phyloP scores from a whole-genome alignment of 164 flowering plant species.

The Annona squamosa region DNA sequence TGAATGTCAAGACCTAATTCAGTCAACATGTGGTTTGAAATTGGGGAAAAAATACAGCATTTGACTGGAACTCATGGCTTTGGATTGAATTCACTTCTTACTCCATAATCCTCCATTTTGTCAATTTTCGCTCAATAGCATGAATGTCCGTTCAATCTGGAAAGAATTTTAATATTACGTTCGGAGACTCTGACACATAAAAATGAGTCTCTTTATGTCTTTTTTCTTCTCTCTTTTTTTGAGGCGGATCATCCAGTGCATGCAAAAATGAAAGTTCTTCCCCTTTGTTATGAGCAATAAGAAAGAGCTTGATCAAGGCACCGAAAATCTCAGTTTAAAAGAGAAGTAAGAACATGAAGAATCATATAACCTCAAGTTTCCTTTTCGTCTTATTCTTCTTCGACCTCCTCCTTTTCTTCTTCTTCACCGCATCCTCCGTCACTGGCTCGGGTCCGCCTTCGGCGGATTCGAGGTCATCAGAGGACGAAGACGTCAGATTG shows the following conservation, averaged over 20 bases:
- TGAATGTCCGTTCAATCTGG: background rate
- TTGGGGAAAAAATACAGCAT: too few relatives aligned
- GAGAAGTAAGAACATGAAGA: background rate
- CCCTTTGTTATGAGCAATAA: too few relatives aligned
- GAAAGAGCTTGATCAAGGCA: too few relatives aligned
- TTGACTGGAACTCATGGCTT: background rate
- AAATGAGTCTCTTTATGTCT: too few relatives aligned
- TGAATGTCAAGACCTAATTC: too few relatives aligned
- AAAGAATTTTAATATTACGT: too few relatives aligned
- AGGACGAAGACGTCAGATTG: conserved; percentile 17
- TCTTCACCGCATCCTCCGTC: background rate
- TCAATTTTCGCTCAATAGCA: background rate
- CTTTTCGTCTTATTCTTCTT: conserved; percentile 13
- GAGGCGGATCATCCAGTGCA: too few relatives aligned
- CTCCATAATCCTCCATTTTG: background rate
- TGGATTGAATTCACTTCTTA: background rate
- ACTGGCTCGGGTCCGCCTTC: background rate
- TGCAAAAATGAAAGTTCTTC: background rate
- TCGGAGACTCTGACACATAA: too few relatives aligned
- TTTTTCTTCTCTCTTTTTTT: too few relatives aligned
- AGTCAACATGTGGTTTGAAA: too few relatives aligned
- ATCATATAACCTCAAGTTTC: background rate
- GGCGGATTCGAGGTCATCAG: conserved; percentile 13
- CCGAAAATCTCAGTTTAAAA: background rate
- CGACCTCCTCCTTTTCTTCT: conserved; percentile 10